Percentiles rank a stretch among this genome's conserved stretches.
Conservation (phyloP, 257 asterid genomes). For the Solanum pinnatisectum region DNA sequence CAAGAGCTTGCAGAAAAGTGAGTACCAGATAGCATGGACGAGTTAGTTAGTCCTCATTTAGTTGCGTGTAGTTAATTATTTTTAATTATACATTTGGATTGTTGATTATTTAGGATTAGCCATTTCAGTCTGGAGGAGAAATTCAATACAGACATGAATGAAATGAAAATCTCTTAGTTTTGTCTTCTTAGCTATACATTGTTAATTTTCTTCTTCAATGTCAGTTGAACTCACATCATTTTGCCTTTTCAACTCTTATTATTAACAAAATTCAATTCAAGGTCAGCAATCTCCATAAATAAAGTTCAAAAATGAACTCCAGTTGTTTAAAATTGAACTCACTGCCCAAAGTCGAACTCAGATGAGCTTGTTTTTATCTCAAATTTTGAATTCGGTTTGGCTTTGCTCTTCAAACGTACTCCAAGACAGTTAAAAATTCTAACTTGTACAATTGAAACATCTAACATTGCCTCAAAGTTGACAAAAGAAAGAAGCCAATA, state of each 20-base stretch:
- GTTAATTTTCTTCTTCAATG: neutral
- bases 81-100: neutral
- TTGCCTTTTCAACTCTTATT: neutral
- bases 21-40: neutral
- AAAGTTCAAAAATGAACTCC: neutral
- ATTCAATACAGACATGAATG: neutral
- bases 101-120: neutral
- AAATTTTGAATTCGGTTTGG: neutral
- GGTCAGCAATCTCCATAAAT: neutral
- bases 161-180: neutral
- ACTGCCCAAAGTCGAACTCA: neutral
- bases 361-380: neutral
- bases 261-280: neutral
- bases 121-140: neutral
- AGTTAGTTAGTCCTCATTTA: neutral
- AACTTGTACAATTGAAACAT: neutral
- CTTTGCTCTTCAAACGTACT: neutral
- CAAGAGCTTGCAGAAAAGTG: no score
- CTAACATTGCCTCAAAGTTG: neutral
- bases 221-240: neutral
- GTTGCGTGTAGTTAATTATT: neutral
- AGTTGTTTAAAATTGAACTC: no score
- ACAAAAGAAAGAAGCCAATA: no score
- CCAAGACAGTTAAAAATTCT: neutral
- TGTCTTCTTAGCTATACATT: no score